These are phyloP conservation scores for Cladosporium sphaerospermum DNA, from an alignment of 2,329 filamentous ascomycete species.

Conservation along the genomic window DNA sequence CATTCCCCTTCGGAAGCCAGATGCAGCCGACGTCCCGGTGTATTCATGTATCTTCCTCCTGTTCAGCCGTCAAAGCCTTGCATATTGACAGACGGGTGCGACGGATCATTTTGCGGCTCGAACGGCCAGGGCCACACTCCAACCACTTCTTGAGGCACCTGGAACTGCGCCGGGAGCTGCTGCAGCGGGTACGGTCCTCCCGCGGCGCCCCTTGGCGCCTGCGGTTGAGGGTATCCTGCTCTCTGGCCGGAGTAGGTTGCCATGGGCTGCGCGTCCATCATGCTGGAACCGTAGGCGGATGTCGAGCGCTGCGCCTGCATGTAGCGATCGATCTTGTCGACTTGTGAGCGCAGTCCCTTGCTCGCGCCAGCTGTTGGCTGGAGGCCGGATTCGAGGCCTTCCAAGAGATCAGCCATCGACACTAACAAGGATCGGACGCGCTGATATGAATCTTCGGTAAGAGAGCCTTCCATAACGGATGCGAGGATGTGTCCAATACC, in stretches of 20 bases:
- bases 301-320: constrained; percentile 29
- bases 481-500: constrained; percentile 47
- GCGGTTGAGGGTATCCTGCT: constrained; percentile 1
- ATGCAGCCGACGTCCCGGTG: too few species aligned
- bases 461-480: constrained; percentile 39
- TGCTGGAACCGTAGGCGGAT: constrained; percentile 13
- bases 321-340: constrained; percentile 41
- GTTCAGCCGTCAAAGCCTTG: not conserved
- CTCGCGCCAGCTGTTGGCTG: constrained; percentile 36
- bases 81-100: not conserved
- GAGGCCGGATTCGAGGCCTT: constrained; percentile 38
- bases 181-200: not conserved
- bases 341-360: constrained; percentile 35
- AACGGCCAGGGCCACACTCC: constrained; percentile 38
- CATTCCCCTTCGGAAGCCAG: too few species aligned
- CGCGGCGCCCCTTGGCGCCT: not conserved
- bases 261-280: not conserved
- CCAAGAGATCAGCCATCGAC: constrained; percentile 41
- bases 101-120: constrained; percentile 15
- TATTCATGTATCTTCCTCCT: not conserved
- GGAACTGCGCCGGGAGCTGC: constrained; percentile 28
- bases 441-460: constrained; percentile 39
- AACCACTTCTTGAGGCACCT: constrained; percentile 37
- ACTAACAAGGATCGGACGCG: constrained; percentile 38
- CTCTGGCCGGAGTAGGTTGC: not conserved